Conservation (phyloP, 805 yeast genomes). For the Metschnikowia gruessii region DNA sequence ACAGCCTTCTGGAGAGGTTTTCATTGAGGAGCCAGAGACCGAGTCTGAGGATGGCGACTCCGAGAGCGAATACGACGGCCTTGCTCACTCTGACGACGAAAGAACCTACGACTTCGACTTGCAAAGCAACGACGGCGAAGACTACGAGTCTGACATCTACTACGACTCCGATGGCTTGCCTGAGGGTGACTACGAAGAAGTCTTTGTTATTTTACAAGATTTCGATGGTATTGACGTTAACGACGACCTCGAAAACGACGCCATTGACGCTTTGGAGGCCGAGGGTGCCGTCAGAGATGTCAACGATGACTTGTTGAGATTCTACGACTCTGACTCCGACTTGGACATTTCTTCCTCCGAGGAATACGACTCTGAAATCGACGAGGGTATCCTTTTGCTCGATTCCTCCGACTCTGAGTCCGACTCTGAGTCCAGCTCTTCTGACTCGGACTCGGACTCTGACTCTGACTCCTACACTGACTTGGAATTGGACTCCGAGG, state of each 20-base stretch:
- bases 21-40: conserved; percentile 44
- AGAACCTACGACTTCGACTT: conserved; percentile 30
- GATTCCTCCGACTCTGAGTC: conserved; percentile 13
- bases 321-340: conserved; percentile 24
- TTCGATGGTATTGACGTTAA: conserved; percentile 36
- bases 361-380: conserved; percentile 19
- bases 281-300: conserved; percentile 25
- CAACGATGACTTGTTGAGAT: conserved; percentile 26
- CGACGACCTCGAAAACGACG: conserved; percentile 37
- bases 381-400: conserved; percentile 10
- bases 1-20: conserved; percentile 35
- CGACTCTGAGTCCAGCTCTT: conserved; percentile 11
- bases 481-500: conserved; percentile 35
- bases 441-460: conserved; percentile 5
- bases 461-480: conserved; percentile 16
- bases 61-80: conserved; percentile 23
- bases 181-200: conserved; percentile 22
- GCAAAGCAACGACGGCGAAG: conserved; percentile 18
- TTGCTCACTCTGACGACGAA: conserved; percentile 22
- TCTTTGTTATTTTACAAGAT: conserved; percentile 24
- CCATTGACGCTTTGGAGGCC: conserved; percentile 30
- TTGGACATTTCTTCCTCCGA: conserved; percentile 12
- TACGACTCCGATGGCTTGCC: conserved; percentile 19
- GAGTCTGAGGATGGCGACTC: conserved; percentile 28
- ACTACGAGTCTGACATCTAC: conserved; percentile 16